Evolutionary conservation across 257 asterid genomes (phyloP).

Genomic region (Penstemon barbatus): DNA sequence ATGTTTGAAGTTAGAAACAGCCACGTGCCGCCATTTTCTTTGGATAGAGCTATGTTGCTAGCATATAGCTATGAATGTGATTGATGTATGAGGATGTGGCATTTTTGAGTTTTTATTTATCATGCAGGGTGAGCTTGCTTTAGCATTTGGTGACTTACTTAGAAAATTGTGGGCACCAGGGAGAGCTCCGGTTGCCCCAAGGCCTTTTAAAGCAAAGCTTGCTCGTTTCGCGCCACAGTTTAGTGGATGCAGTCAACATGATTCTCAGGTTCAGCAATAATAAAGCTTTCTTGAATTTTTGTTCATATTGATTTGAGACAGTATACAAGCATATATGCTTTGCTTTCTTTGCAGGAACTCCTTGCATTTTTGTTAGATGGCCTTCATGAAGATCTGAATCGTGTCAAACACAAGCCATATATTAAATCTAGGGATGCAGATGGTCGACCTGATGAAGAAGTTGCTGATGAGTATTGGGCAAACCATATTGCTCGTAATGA

Average conservation of each 20-base stretch:
- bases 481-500: slow-evolving; percentile 98
- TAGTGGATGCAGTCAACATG: slow-evolving; percentile 98
- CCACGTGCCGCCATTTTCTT: slow-evolving; percentile 8
- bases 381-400: slow-evolving; percentile 98
- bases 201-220: slow-evolving; percentile 87
- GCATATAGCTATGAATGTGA: slow-evolving; percentile 22
- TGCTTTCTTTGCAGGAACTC: slow-evolving; percentile 68
- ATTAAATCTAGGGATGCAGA: slow-evolving; percentile 94
- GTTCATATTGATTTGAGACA: slow-evolving; percentile 26
- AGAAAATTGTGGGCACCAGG: slow-evolving; percentile 98
- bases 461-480: slow-evolving; percentile 99
- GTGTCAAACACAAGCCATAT: slow-evolving; percentile 95
- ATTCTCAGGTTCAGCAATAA: slow-evolving; percentile 74
- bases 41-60: slow-evolving; percentile 13
- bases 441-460: slow-evolving; percentile 95
- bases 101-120: slow-evolving; percentile 27
- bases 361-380: slow-evolving; percentile 99
- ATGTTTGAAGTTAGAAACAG: slow-evolving; percentile 11
- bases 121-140: slow-evolving; percentile 95
- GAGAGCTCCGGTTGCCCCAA: slow-evolving; percentile 88
- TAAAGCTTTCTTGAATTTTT: slow-evolving; percentile 18
- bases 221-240: slow-evolving; percentile 99
- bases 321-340: slow-evolving; percentile 22
- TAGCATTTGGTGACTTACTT: slow-evolving; percentile 97
- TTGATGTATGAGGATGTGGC: slow-evolving; percentile 19